Conservation (phyloP, 164 flowering plant species). For the Cinnamomum micranthum region DNA sequence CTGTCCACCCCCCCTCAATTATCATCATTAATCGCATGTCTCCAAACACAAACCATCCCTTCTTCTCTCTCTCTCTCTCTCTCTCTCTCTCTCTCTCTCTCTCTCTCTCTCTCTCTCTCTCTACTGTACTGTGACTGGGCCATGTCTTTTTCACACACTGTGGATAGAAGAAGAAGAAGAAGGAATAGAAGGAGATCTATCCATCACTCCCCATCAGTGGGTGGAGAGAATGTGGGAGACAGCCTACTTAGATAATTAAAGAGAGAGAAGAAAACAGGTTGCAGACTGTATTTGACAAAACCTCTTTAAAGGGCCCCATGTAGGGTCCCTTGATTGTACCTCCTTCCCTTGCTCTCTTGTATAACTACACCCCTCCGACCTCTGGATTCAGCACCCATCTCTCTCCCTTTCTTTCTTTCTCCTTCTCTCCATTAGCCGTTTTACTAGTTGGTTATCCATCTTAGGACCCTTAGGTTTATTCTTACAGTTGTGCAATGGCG, state of each 20-base stretch:
- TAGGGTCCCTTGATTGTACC: conserved; percentile 22
- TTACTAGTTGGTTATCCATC: not conserved
- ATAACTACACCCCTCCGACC: conserved; percentile 31
- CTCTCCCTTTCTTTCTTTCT: not conserved
- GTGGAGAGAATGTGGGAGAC: not conserved
- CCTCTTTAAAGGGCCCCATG: conserved; percentile 32
- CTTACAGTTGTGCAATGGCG: conserved; percentile 41
- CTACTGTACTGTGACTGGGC: not conserved
- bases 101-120: not conserved
- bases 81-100: not conserved
- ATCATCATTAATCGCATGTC: conserved; percentile 44
- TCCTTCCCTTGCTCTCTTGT: conserved; percentile 5
- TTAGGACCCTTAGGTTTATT: not conserved
- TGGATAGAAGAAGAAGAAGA: not conserved
- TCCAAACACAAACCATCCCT: conserved; percentile 1
- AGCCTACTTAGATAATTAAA: conserved; percentile 1
- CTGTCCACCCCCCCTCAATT: conserved; percentile 19
- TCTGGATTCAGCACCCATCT: not conserved
- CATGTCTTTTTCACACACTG: not conserved
- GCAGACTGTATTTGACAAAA: conserved; percentile 34
- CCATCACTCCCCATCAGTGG: not conserved
- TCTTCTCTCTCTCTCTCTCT: not conserved
- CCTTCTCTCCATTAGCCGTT: not conserved
- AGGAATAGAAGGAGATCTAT: not conserved
- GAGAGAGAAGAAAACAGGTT: not conserved